These are phyloP conservation scores for Microdochium nivale DNA, from an alignment of 2,329 filamentous ascomycete genomes.

Conservation along the genomic window DNA sequence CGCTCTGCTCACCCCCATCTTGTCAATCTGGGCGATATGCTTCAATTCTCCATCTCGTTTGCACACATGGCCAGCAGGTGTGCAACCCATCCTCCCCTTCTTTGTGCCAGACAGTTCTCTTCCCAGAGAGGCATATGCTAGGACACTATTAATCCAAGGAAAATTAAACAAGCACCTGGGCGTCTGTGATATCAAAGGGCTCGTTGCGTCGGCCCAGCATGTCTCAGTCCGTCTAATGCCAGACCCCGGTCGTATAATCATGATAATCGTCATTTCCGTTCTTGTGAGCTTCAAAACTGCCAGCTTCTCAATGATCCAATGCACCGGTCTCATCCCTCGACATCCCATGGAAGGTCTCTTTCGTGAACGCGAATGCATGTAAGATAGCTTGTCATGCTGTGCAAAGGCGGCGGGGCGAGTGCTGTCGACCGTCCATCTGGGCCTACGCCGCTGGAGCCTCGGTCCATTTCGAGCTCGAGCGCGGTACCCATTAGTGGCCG, in stretches of 20 bases:
- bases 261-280: too few species aligned
- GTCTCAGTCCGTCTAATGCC: too few species aligned
- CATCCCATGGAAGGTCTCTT: conserved; percentile 21
- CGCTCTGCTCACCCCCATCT: too few species aligned
- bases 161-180: too few species aligned
- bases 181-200: too few species aligned
- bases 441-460: conserved; percentile 27
- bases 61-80: neutral
- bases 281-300: neutral
- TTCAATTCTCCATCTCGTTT: neutral
- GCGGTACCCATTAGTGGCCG: conserved; percentile 79
- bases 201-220: too few species aligned
- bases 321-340: conserved; percentile 10
- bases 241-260: too few species aligned
- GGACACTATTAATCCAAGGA: neutral
- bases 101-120: neutral
- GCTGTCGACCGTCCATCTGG: conserved; percentile 24
- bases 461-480: conserved; percentile 67
- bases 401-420: conserved; percentile 3
- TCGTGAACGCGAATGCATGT: conserved; percentile 21
- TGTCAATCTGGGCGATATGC: neutral
- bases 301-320: too few species aligned
- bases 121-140: neutral
- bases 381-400: conserved; percentile 18
- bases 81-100: neutral